Evolutionary conservation across 108 stramenopile genomes (phyloP), one percentile per base, ranked within the genome.

Genomic region (Seminavis robusta): DNA sequence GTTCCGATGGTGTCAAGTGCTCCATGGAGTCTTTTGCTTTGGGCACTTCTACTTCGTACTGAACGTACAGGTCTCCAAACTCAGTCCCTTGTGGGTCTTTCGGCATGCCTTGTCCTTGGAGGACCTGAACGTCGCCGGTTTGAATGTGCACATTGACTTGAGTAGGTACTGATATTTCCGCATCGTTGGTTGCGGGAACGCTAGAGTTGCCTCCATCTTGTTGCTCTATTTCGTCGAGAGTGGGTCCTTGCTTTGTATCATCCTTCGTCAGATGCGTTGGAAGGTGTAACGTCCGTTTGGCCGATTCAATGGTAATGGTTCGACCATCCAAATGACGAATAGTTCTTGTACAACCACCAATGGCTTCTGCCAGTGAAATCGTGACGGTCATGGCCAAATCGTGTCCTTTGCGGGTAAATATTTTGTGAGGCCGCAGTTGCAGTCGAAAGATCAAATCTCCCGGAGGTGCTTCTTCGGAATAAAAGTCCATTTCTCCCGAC

Each of bases 61-160:
- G 84, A 27, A 92, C 65, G 69, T 92, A 92, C 55, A 92, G 65
- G 53, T 92, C 87, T 23, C 90, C 90, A 59, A 65, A 82, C 17
- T 77, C 62, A 20, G 42, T 38, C 1, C 19, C 61, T 13, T 56
- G 28, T 29, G 41, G 52, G 19, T 49, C 27, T 61, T 71, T 84
- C 11, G 90, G 90, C 87, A 92, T 88, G 15, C 90, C 90, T 45
- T 79, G 38, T 52, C 90, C 90, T 42, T 71, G 72, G n/a, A 92
- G 53, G 11, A 88, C 87, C 47, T 88, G 84, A 13, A 88, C 86
- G 68, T 92, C 88, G 24, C 88, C 88, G 10, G 73, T 70, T 59
- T 72, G 73, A 26, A 90, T 82, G 28, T 56, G 28, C n/a, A n/a
- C n/a, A n/a, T n/a, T n/a, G n/a, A n/a, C n/a, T n/a, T n/a, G n/a